Percentiles rank a stretch among this genome's conserved stretches.
Evolutionary conservation across 2,329 filamentous ascomycete genomes (phyloP).

Genomic region (Neofusicoccum kwambonambiense): DNA sequence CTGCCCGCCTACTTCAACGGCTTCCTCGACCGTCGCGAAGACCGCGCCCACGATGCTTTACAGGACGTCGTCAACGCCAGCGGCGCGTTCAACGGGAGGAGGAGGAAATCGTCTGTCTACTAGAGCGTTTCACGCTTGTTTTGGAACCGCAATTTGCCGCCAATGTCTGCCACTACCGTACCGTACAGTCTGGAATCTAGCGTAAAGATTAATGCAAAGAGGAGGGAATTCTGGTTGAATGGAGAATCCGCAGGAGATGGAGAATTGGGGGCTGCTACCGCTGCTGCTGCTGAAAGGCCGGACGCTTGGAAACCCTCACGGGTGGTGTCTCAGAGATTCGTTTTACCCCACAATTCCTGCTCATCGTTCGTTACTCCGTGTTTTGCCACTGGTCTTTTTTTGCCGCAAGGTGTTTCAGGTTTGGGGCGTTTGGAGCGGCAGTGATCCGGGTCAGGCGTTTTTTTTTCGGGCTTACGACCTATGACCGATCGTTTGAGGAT

Average conservation of each 20-base stretch:
- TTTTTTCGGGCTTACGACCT: neutral
- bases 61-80: neutral
- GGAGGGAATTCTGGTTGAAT: neutral
- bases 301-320: neutral
- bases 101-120: constrained; percentile 14
- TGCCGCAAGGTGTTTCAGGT: constrained; percentile 13
- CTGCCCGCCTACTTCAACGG: constrained; percentile 11
- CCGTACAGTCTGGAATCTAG: neutral
- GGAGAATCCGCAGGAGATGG: no score
- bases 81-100: constrained; percentile 11
- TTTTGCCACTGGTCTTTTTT: constrained; percentile 8
- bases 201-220: no score
- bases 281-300: neutral
- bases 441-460: neutral
- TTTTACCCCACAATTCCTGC: neutral
- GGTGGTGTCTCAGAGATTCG: neutral
- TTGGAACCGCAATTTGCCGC: neutral
- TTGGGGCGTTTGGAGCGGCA: neutral
- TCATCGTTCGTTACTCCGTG: neutral
- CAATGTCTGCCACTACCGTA: neutral
- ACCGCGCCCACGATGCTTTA: constrained; percentile 7
- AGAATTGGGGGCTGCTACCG: no score
- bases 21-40: constrained; percentile 4
- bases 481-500: neutral
- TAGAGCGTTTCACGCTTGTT: neutral